Evolutionary conservation across 768 basidiomycete species (phyloP).

Genomic region (Mycena chlorophos): DNA sequence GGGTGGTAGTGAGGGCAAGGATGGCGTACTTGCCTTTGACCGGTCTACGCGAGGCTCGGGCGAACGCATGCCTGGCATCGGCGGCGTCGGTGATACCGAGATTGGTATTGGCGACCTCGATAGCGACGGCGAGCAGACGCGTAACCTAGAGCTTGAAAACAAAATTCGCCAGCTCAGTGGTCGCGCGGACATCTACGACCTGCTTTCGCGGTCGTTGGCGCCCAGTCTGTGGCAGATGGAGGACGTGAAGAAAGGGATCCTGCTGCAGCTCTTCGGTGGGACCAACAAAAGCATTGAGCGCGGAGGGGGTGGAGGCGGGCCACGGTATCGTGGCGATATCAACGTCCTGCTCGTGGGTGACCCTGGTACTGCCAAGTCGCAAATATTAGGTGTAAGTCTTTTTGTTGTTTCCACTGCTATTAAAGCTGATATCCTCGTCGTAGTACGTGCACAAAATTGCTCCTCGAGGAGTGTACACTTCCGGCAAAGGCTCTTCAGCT

Average conservation of each 20-base stretch:
- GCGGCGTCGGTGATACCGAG: constrained; percentile 67
- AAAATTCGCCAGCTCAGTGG: constrained; percentile 72
- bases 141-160: constrained; percentile 75
- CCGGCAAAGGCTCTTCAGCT: constrained; percentile 97
- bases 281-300: constrained; percentile 94
- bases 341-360: constrained; percentile 97
- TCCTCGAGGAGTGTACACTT: constrained; percentile 95
- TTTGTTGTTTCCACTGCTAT: background rate
- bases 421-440: constrained; percentile 7
- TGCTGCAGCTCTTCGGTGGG: constrained; percentile 94
- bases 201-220: constrained; percentile 81
- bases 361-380: constrained; percentile 95
- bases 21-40: constrained; percentile 69
- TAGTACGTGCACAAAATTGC: constrained; percentile 99
- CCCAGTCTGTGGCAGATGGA: constrained; percentile 99
- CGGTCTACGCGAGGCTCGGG: constrained; percentile 71
- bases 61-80: constrained; percentile 67
- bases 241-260: constrained; percentile 97
- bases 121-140: constrained; percentile 42
- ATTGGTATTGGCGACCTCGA: constrained; percentile 62
- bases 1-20: constrained; percentile 55
- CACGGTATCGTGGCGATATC: constrained; percentile 96
- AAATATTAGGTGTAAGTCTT: constrained; percentile 78
- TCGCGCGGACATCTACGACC: constrained; percentile 81
- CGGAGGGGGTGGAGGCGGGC: constrained; percentile 94